These are phyloP conservation scores for Arabidopsis hybrid DNA, from an alignment of 441 rosid species.

Conservation along the genomic window DNA sequence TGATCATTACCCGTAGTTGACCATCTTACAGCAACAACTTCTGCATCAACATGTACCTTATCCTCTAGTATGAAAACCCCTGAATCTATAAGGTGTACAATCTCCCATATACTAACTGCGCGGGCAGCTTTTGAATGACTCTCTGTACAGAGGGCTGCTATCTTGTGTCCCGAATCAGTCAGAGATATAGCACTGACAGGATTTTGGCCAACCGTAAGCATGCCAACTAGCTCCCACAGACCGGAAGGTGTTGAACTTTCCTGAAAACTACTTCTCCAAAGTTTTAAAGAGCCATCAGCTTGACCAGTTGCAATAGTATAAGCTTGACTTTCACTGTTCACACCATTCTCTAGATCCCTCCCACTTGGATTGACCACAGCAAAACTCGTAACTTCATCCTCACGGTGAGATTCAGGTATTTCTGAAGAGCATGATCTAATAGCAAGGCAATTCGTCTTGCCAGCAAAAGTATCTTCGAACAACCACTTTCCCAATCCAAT, in stretches of 20 bases:
- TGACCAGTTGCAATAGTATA: conserved; percentile 90
- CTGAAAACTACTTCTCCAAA: conserved; percentile 75
- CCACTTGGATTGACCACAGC: conserved; percentile 64
- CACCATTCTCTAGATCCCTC: conserved; percentile 47
- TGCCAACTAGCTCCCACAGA: conserved; percentile 88
- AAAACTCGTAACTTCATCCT: conserved; percentile 72
- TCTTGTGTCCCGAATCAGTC: conserved; percentile 73
- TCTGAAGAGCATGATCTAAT: conserved; percentile 69
- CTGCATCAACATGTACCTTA: conserved; percentile 56
- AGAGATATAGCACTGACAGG: conserved; percentile 66
- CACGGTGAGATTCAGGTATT: conserved; percentile 68
- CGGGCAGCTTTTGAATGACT: conserved; percentile 45
- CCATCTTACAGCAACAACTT: conserved; percentile 75
- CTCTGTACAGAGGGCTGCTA: conserved; percentile 67
- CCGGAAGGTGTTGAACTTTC: conserved; percentile 45
- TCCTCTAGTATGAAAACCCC: conserved; percentile 85
- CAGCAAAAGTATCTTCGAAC: conserved; percentile 58
- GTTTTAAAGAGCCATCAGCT: conserved; percentile 81
- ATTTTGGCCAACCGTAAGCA: conserved; percentile 63
- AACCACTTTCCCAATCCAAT: conserved; percentile 48
- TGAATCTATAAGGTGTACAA: conserved; percentile 59
- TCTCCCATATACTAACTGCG: conserved; percentile 72
- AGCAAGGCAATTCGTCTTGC: conserved; percentile 60
- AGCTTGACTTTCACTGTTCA: conserved; percentile 50
- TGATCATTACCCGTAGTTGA: conserved; percentile 72